A percentile compares a stretch with the other conserved stretches of the same genome.
phyloP scores from a whole-genome alignment of 805 yeast genomes.

The Candida suzukii region DNA sequence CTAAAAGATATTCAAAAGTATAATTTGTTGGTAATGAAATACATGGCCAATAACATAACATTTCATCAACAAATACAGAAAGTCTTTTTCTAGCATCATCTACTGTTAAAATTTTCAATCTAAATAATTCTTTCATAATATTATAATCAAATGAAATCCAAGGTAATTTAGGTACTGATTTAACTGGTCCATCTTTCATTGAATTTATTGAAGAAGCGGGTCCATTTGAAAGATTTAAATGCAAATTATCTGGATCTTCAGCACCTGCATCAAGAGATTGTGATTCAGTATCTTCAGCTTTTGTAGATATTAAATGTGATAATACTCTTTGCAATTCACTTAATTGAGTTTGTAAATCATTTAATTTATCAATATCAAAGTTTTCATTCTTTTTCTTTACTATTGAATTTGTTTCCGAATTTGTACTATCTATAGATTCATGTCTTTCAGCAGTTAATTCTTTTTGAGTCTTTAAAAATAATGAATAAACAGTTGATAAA shows the following conservation, averaged over 20 bases:
- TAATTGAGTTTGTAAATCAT: slow-evolving; percentile 21
- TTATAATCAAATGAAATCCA: slow-evolving; percentile 29
- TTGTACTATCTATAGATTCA: background rate
- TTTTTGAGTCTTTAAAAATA: slow-evolving; percentile 17
- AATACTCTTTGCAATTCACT: slow-evolving; percentile 24
- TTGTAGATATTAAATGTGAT: slow-evolving; percentile 17
- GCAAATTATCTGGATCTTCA: too few species aligned
- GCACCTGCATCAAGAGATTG: background rate
- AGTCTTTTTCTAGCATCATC: slow-evolving; percentile 30
- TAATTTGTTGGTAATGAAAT: slow-evolving; percentile 32
- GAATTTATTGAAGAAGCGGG: slow-evolving; percentile 26
- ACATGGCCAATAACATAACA: slow-evolving; percentile 43
- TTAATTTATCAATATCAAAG: slow-evolving; percentile 4
- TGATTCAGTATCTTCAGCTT: background rate
- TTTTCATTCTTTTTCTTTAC: slow-evolving; percentile 6
- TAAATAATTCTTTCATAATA: slow-evolving; percentile 31
- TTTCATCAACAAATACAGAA: slow-evolving; percentile 27
- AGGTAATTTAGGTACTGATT: slow-evolving; percentile 25
- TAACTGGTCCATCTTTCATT: slow-evolving; percentile 29
- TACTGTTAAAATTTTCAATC: slow-evolving; percentile 25
- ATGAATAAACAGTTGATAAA: slow-evolving; percentile 17
- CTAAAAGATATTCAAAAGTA: slow-evolving; percentile 32
- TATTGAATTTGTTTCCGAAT: slow-evolving; percentile 3
- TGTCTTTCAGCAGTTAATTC: slow-evolving; percentile 5
- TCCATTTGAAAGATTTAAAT: too few species aligned